Base-by-base conservation (phyloP, 2,329 filamentous ascomycete genomes). In the Aspergillus sp. region DNA sequence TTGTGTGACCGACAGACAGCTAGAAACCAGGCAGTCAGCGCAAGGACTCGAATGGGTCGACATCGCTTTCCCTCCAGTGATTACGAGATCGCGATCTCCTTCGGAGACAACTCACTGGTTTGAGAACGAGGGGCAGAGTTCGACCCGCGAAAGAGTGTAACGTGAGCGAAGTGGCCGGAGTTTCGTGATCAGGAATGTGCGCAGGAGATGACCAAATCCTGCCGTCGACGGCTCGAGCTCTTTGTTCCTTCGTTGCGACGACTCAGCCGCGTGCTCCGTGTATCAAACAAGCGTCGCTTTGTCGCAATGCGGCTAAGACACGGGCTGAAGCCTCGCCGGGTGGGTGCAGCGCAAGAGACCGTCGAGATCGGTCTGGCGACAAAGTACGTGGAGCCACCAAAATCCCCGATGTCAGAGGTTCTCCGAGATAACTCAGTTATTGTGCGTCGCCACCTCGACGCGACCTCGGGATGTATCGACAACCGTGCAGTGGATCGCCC, bases 131-230 rank as follows among this genome's bases (percentile, higher is more conserved):
- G 2, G 16, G 19, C n/a, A 21, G 40, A 21, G 11, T 29, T 38
- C 13, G 17, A 23, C 41, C 49, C 31, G 13, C 23, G 29, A 45
- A 25, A 42, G 32, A 34, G n/a, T 42, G 46, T 49, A 43, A 47
- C 41, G 49, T 45, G 45, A 31, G 48, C 20, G 45, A 52, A 19
- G 21, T 42, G 50, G 23, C 42, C 29, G 44, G 31, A 45, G 34
- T 36, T 51, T 53, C 38, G 48, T 56, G 53, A 52, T 42, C 50
- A 54, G 45, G 56, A 58, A 58, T 58, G 56, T 44, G 51, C 7
- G 34, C 14, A 38, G 16, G 34, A 11, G 25, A 29, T 29, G 25
- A 10, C 25, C 25, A 29, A 29, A 29, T 29, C 25, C 7, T 13
- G 34, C 34, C n/a, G 14, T n/a, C 16, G 34, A 17, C 14, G 14